Percentiles rank a stretch among this genome's conserved stretches.
phyloP scores from a whole-genome alignment of 495 filamentous ascomycete species.

The Penicillium pulvis region DNA sequence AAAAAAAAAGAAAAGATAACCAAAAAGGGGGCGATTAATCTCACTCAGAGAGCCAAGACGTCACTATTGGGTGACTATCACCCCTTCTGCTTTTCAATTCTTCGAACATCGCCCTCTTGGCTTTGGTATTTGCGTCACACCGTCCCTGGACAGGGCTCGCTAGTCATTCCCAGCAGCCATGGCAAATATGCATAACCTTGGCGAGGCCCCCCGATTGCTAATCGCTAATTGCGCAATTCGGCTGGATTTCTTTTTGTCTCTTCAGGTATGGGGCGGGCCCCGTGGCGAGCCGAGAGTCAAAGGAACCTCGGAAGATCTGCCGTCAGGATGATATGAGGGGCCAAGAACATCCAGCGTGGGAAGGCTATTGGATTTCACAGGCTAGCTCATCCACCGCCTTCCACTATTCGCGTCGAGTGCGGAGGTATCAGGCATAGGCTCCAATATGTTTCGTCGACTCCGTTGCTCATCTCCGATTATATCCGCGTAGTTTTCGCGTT shows the following conservation, averaged over 20 bases:
- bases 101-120: slow-evolving; percentile 32
- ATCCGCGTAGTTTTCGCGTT: slow-evolving; percentile 4
- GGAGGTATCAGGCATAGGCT: slow-evolving; percentile 6
- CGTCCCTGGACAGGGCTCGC: slow-evolving; percentile 14
- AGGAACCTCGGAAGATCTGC: slow-evolving; percentile 44
- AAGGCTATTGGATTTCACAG: slow-evolving; percentile 23
- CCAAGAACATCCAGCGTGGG: slow-evolving; percentile 22
- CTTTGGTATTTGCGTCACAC: slow-evolving; percentile 23
- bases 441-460: slow-evolving; percentile 17
- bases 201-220: slow-evolving; percentile 5
- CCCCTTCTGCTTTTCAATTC: slow-evolving; percentile 21
- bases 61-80: slow-evolving; percentile 28
- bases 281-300: slow-evolving; percentile 35
- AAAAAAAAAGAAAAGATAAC: slow-evolving; percentile 16
- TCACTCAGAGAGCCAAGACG: slow-evolving; percentile 23
- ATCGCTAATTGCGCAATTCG: slow-evolving; percentile 28
- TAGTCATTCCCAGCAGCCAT: slow-evolving; percentile 19
- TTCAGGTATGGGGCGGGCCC: slow-evolving; percentile 12
- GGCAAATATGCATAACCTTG: slow-evolving; percentile 27
- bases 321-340: slow-evolving; percentile 35
- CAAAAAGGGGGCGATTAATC: not conserved
- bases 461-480: slow-evolving; percentile 10
- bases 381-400: slow-evolving; percentile 11
- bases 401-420: slow-evolving; percentile 15
- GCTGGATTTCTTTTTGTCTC: not conserved